Evolutionary conservation across 2,329 filamentous ascomycete genomes (phyloP).

Genomic region (Microdochium trichocladiopsis): DNA sequence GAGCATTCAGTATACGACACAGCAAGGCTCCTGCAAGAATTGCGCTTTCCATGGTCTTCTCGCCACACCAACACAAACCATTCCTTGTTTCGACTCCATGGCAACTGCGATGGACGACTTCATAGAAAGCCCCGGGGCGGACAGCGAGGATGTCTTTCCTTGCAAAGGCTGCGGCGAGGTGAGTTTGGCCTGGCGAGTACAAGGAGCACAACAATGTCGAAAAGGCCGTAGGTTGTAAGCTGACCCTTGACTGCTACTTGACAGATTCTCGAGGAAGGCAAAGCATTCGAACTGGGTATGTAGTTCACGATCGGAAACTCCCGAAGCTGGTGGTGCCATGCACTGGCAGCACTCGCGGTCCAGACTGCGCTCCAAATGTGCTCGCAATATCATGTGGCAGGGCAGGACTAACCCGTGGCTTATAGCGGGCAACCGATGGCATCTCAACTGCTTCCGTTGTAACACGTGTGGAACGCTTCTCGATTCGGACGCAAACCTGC

Average conservation of each 20-base stretch:
- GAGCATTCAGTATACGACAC: not conserved
- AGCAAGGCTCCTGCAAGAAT: not conserved
- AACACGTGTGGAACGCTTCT: constrained; percentile 92
- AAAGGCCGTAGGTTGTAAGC: not conserved
- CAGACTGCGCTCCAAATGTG: constrained; percentile 7
- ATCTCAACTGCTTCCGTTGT: constrained; percentile 97
- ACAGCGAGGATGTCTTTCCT: constrained; percentile 76
- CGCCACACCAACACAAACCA: not conserved
- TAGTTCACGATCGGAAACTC: constrained; percentile 12
- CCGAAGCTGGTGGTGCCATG: constrained; percentile 1
- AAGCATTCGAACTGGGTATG: constrained; percentile 93
- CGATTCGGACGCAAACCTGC: constrained; percentile 95
- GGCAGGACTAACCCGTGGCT: constrained; percentile 8
- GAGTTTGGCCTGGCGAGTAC: constrained; percentile 25
- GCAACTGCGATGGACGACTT: constrained; percentile 49
- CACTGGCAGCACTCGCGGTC: no score
- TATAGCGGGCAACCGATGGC: constrained; percentile 90
- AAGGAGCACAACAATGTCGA: not conserved
- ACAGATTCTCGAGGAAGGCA: constrained; percentile 95
- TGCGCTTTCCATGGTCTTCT: not conserved
- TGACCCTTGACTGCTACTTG: not conserved
- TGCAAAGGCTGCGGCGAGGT: constrained; percentile 94
- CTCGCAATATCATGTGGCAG: constrained; percentile 1
- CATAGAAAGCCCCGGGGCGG: constrained; percentile 55
- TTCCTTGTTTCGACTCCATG: not conserved